Conservation (phyloP, 2,329 filamentous ascomycete genomes). For the Lachnellula willkommii region DNA sequence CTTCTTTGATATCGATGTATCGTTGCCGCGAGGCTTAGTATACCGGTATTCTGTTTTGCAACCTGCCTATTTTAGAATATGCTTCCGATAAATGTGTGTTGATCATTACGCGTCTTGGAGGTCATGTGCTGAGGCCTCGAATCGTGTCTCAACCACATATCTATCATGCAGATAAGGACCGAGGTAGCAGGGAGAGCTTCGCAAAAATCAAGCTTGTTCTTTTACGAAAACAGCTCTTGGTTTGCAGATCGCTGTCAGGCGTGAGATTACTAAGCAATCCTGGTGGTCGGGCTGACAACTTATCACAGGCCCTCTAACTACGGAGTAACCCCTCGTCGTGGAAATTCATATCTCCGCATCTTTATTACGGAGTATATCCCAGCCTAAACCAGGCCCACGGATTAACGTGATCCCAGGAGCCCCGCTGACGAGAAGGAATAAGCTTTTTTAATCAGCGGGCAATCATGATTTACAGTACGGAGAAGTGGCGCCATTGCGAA, state of each 20-base stretch:
- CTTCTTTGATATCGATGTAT: background rate
- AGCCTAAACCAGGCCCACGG: too few species aligned
- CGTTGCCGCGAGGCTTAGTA: background rate
- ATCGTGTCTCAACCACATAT: background rate
- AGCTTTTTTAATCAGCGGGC: background rate
- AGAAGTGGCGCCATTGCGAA: background rate
- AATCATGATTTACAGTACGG: background rate
- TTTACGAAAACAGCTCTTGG: background rate
- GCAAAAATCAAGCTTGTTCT: background rate
- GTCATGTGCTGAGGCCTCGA: background rate
- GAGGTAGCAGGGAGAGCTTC: background rate
- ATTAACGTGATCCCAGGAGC: too few species aligned
- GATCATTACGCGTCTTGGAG: background rate
- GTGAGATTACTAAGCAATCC: background rate
- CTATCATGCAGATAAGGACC: background rate
- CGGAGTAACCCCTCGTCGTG: too few species aligned
- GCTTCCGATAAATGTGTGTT: background rate
- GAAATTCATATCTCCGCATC: too few species aligned
- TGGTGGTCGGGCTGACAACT: too few species aligned
- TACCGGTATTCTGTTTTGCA: background rate
- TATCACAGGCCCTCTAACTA: too few species aligned
- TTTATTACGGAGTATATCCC: too few species aligned
- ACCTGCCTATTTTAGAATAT: background rate
- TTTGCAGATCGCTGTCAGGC: background rate
- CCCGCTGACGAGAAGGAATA: background rate